Conservation (phyloP, 495 filamentous ascomycete genomes). For the Tetracladium marchalianum region DNA sequence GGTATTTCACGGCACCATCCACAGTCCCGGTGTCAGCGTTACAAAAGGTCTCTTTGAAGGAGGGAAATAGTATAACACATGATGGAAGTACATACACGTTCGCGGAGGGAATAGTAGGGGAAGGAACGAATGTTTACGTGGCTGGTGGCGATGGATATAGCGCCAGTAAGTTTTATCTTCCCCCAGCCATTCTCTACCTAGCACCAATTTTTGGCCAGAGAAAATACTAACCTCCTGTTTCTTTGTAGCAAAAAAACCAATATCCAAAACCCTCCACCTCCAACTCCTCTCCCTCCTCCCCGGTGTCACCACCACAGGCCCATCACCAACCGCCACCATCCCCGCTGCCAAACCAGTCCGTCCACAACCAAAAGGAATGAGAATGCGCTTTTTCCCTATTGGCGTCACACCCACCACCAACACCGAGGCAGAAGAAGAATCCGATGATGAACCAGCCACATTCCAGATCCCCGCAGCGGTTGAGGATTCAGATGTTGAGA, state of each 20-base stretch:
- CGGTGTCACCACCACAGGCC: not conserved
- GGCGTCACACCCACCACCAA: conserved; percentile 14
- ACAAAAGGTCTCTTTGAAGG: conserved; percentile 27
- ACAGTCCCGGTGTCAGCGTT: conserved; percentile 32
- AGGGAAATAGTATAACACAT: conserved; percentile 24
- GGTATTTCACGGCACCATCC: conserved; percentile 44
- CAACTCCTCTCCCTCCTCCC: conserved; percentile 34
- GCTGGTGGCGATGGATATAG: conserved; percentile 25
- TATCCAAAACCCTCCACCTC: conserved; percentile 33
- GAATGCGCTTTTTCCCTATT: conserved; percentile 49
- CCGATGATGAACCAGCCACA: too few relatives aligned
- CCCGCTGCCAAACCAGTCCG: conserved; percentile 25
- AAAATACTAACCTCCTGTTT: conserved; percentile 28
- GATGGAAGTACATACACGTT: conserved; percentile 38
- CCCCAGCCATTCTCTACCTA: too few relatives aligned
- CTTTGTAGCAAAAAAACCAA: conserved; percentile 18
- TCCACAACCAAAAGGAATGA: conserved; percentile 47
- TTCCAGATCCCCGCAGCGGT: too few relatives aligned
- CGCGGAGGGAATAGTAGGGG: conserved; percentile 20
- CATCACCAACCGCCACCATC: conserved; percentile 18
- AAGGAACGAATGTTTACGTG: conserved; percentile 9
- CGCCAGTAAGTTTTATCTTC: conserved; percentile 21
- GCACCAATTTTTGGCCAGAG: conserved; percentile 22
- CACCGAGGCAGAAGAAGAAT: too few relatives aligned
- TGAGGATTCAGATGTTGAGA: too few relatives aligned